phyloP scores from a whole-genome alignment of 1,139 yeast species.

The Pichia sp. region DNA sequence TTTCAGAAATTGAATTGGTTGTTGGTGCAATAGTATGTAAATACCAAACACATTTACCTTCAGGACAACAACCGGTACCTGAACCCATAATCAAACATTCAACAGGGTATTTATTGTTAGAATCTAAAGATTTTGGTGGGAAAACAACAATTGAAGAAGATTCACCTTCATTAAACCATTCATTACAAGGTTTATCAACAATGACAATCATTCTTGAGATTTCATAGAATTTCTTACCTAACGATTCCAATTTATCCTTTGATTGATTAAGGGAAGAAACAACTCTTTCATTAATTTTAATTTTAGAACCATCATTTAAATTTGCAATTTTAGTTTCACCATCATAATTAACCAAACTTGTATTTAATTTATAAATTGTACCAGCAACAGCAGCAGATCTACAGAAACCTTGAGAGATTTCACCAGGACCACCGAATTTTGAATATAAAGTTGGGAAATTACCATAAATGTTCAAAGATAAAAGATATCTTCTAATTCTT shows the following conservation, averaged over 20 bases:
- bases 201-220: conserved; percentile 77
- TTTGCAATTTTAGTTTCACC: conserved; percentile 63
- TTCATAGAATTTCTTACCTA: conserved; percentile 39
- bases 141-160: conserved; percentile 85
- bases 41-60: conserved; percentile 90
- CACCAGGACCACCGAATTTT: conserved; percentile 97
- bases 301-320: conserved; percentile 73
- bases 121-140: conserved; percentile 81
- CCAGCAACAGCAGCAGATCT: conserved; percentile 99
- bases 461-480: conserved; percentile 92
- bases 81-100: conserved; percentile 87
- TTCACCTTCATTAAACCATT: conserved; percentile 89
- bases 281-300: conserved; percentile 74
- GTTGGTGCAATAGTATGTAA: conserved; percentile 76
- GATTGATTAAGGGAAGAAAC: conserved; percentile 72
- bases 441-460: conserved; percentile 90
- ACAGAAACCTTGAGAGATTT: conserved; percentile 94
- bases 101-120: conserved; percentile 68
- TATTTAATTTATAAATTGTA: conserved; percentile 83
- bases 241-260: conserved; percentile 36
- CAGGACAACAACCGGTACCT: conserved; percentile 88
- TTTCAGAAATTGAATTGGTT: conserved; percentile 52
- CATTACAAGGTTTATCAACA: conserved; percentile 83
- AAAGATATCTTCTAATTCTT: conserved; percentile 77
- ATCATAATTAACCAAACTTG: conserved; percentile 63